Evolutionary conservation across 352 stramenopile species (phyloP).

Genomic region (Pythium pyrilobum): DNA sequence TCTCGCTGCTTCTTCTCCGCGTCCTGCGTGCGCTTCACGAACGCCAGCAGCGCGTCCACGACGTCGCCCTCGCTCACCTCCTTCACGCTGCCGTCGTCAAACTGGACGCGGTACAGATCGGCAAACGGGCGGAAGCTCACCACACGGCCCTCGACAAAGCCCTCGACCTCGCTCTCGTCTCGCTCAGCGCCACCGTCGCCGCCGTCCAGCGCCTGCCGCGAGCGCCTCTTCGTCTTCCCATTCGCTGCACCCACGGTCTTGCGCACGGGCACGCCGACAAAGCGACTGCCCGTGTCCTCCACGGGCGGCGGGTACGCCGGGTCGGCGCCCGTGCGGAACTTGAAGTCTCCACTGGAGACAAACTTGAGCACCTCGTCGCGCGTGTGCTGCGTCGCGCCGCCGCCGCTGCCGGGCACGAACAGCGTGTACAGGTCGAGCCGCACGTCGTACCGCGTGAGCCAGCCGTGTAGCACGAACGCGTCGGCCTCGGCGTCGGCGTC

Average conservation of each 20-base stretch:
- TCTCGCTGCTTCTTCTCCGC: neutral
- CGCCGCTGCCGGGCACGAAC: constrained; percentile 36
- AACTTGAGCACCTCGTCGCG: constrained; percentile 63
- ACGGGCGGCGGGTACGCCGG: constrained; percentile 43
- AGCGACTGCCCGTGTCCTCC: constrained; percentile 43
- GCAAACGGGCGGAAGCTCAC: constrained; percentile 59
- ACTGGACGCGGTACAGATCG: constrained; percentile 46
- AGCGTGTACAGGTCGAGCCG: constrained; percentile 59
- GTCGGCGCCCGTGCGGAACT: constrained; percentile 40
- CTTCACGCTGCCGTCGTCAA: constrained; percentile 36
- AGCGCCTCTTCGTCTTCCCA: constrained; percentile 11
- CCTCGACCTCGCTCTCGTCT: neutral
- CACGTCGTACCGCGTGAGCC: constrained; percentile 68
- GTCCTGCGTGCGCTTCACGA: constrained; percentile 8
- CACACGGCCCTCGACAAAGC: constrained; percentile 26
- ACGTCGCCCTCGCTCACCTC: constrained; percentile 52
- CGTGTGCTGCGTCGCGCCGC: constrained; percentile 26
- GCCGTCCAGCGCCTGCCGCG: neutral
- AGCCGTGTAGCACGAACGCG: constrained; percentile 34
- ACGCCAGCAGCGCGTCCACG: constrained; percentile 57
- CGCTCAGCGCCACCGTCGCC: neutral
- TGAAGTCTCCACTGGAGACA: constrained; percentile 43
- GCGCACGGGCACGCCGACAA: constrained; percentile 37
- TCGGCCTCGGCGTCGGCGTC: neutral
- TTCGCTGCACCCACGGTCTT: neutral